These are phyloP conservation scores for Peterozyma xylosa DNA, from an alignment of 805 yeast genomes.

Conservation along the genomic window DNA sequence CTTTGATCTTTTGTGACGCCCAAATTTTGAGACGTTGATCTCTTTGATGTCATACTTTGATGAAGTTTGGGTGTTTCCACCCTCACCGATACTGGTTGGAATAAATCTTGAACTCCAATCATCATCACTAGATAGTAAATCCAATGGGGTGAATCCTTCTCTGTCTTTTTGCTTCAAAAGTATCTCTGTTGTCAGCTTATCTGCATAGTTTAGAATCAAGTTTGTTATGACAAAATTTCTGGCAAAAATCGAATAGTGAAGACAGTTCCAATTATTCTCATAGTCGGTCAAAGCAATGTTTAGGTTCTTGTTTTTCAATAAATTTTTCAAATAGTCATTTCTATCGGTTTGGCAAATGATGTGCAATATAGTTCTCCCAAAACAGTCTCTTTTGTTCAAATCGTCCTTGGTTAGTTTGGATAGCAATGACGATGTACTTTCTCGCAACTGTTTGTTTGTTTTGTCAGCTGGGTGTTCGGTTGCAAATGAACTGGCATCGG, in stretches of 20 bases:
- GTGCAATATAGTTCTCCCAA: conserved; percentile 62
- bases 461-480: background rate
- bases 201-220: conserved; percentile 21
- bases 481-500: background rate
- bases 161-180: conserved; percentile 58
- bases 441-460: background rate
- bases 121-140: conserved; percentile 40
- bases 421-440: conserved; percentile 10
- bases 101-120: conserved; percentile 27
- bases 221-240: conserved; percentile 51
- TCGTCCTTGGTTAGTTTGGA: conserved; percentile 26
- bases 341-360: conserved; percentile 43
- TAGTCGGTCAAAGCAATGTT: conserved; percentile 45
- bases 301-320: conserved; percentile 40
- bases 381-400: conserved; percentile 48
- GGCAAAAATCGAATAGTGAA: conserved; percentile 61
- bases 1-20: background rate
- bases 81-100: conserved; percentile 2
- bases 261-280: conserved; percentile 78
- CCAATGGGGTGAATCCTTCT: conserved; percentile 66
- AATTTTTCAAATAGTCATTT: conserved; percentile 32
- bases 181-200: conserved; percentile 14
- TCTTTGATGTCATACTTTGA: conserved; percentile 2
- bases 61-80: conserved; percentile 8
- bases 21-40: background rate